Evolutionary conservation across 805 yeast genomes (phyloP).

Genomic region (Ogataea trehaloabstinens): DNA sequence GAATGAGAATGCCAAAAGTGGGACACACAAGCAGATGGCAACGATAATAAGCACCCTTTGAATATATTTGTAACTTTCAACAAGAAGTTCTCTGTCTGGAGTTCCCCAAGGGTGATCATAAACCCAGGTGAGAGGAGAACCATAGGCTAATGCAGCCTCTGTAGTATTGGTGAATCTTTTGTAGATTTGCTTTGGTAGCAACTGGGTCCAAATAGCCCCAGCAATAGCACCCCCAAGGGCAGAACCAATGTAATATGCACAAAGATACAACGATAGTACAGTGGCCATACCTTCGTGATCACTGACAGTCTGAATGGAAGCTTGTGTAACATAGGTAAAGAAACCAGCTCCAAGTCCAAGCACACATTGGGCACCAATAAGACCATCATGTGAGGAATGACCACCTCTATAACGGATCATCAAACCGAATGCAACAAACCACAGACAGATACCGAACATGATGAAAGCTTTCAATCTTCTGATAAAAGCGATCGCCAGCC

Average conservation of each 20-base stretch:
- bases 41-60: slow-evolving; percentile 58
- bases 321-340: slow-evolving; percentile 64
- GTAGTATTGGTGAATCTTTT: slow-evolving; percentile 37
- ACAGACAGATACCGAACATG: slow-evolving; percentile 53
- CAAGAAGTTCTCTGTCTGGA: slow-evolving; percentile 56
- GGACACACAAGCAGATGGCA: slow-evolving; percentile 53
- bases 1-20: slow-evolving; percentile 46
- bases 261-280: slow-evolving; percentile 53
- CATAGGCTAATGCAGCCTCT: slow-evolving; percentile 47
- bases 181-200: slow-evolving; percentile 44
- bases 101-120: slow-evolving; percentile 57
- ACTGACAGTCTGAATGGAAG: slow-evolving; percentile 55
- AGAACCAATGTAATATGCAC: slow-evolving; percentile 60
- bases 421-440: slow-evolving; percentile 63
- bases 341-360: slow-evolving; percentile 75
- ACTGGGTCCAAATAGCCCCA: slow-evolving; percentile 71
- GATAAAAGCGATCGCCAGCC: slow-evolving; percentile 47
- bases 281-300: slow-evolving; percentile 66
- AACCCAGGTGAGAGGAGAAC: slow-evolving; percentile 51
- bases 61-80: slow-evolving; percentile 54
- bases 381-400: slow-evolving; percentile 46
- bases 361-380: slow-evolving; percentile 62
- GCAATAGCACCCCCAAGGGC: slow-evolving; percentile 63
- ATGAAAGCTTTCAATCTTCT: slow-evolving; percentile 60
- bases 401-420: slow-evolving; percentile 55